Conservation (phyloP, 2,329 filamentous ascomycete species). For the Penicillium sp. region DNA sequence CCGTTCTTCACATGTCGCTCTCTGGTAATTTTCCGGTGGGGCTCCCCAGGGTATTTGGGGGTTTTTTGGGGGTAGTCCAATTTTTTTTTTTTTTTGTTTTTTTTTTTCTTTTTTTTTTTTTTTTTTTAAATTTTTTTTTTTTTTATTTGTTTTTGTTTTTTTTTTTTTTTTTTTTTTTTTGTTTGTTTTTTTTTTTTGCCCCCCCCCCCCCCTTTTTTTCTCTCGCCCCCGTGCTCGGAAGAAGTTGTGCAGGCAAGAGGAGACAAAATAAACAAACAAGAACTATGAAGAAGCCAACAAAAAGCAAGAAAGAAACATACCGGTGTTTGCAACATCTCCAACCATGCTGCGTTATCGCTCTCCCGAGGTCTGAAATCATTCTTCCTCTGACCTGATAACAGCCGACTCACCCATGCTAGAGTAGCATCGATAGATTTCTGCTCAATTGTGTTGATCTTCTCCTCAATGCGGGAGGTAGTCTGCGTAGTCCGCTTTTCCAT, state of each 20-base stretch:
- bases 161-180: too few relatives aligned
- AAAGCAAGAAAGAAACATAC: slow-evolving; percentile 32
- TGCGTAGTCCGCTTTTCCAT: slow-evolving; percentile 81
- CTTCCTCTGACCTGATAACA: slow-evolving; percentile 78
- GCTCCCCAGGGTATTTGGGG: too few relatives aligned
- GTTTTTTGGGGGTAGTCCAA: too few relatives aligned
- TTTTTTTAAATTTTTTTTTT: too few relatives aligned
- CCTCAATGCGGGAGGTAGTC: slow-evolving; percentile 77
- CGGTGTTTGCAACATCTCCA: slow-evolving; percentile 80
- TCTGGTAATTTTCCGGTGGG: too few relatives aligned
- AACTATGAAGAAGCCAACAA: background rate
- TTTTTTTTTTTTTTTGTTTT: too few relatives aligned
- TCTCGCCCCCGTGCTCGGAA: background rate
- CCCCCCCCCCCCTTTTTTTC: background rate
- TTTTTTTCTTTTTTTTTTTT: too few relatives aligned
- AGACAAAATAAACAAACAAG: background rate
- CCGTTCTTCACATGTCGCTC: too few relatives aligned
- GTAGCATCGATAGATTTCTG: slow-evolving; percentile 72
- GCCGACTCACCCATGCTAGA: slow-evolving; percentile 72
- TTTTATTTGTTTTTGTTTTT: too few relatives aligned
- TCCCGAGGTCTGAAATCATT: slow-evolving; percentile 88
- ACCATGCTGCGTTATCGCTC: slow-evolving; percentile 59
- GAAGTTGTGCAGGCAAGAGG: background rate
- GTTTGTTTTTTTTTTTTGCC: too few relatives aligned
- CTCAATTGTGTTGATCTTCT: slow-evolving; percentile 73